A percentile compares a stretch with the other conserved stretches of the same genome.
These are phyloP conservation scores for Botrytis paeoniae DNA, from an alignment of 2,329 filamentous ascomycete genomes.

Conservation along the genomic window DNA sequence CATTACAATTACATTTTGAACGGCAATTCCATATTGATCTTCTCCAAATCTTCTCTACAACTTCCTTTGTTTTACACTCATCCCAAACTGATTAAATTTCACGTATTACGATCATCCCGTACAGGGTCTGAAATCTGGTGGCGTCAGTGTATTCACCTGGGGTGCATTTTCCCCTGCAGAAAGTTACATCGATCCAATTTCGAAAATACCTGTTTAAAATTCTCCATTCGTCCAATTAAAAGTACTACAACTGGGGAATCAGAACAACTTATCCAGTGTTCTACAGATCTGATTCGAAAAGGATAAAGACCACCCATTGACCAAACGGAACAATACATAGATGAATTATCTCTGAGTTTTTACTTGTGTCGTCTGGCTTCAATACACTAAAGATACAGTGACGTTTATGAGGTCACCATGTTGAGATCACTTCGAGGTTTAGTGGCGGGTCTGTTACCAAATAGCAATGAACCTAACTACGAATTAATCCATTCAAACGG, in stretches of 20 bases:
- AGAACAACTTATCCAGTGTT: not conserved
- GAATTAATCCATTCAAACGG: slow-evolving; percentile 10
- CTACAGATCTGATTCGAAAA: not conserved
- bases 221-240: not conserved
- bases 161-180: not conserved
- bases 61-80: not conserved
- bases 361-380: not conserved
- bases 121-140: slow-evolving; percentile 2
- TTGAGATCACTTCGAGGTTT: slow-evolving; percentile 16
- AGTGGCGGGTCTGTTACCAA: slow-evolving; percentile 1
- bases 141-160: not conserved
- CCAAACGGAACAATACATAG: not conserved
- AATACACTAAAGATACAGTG: not conserved
- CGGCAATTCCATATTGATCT: not conserved
- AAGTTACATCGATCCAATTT: slow-evolving; percentile 6
- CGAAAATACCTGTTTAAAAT: not conserved
- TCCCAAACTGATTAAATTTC: not conserved
- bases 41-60: not conserved
- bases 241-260: not conserved
- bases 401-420: slow-evolving; percentile 3
- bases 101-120: not conserved
- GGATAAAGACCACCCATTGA: not conserved
- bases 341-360: not conserved
- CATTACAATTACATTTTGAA: not conserved
- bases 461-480: slow-evolving; percentile 11